phyloP scores from a whole-genome alignment of 768 basidiomycete species.

The Russula sp. region DNA sequence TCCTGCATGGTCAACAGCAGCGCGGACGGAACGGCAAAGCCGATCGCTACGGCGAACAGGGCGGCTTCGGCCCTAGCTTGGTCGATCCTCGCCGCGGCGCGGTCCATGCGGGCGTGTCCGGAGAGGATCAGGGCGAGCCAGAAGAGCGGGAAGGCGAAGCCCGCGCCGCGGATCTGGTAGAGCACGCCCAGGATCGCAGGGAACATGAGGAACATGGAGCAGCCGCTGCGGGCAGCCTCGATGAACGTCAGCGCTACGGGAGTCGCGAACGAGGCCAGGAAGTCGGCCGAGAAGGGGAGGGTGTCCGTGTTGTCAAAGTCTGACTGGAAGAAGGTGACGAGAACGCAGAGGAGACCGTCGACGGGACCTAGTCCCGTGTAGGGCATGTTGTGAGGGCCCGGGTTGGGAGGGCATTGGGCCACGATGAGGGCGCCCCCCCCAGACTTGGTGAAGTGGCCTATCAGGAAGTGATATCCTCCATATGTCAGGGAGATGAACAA shows the following conservation, averaged over 20 bases:
- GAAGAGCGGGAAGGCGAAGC: constrained; percentile 14
- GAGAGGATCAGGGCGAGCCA: constrained; percentile 19
- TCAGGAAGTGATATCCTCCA: constrained; percentile 11
- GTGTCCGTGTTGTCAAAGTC: constrained; percentile 2
- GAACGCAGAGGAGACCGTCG: constrained; percentile 11
- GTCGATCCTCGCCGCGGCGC: constrained; percentile 11
- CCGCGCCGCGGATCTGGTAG: constrained; percentile 17
- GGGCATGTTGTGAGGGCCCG: constrained; percentile 13
- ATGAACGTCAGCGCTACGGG: constrained; percentile 20
- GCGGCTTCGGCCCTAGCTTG: constrained; percentile 21
- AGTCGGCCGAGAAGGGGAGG: constrained; percentile 13
- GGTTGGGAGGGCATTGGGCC: constrained; percentile 16
- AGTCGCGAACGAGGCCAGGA: constrained; percentile 6
- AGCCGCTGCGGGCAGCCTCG: constrained; percentile 15
- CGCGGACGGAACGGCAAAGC: constrained; percentile 12
- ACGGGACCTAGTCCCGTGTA: constrained; percentile 12
- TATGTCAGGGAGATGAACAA: constrained; percentile 15
- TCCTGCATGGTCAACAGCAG: constrained; percentile 17
- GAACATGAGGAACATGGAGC: constrained; percentile 7
- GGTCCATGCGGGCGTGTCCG: constrained; percentile 8
- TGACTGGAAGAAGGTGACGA: constrained; percentile 22
- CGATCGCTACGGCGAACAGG: constrained; percentile 18
- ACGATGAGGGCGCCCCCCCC: constrained; percentile 2
- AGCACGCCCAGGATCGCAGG: constrained; percentile 10
- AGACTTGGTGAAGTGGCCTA: constrained; percentile 17